Evolutionary conservation across 345 rosid genomes (phyloP).

Genomic region (Carallia pectinifolia): DNA sequence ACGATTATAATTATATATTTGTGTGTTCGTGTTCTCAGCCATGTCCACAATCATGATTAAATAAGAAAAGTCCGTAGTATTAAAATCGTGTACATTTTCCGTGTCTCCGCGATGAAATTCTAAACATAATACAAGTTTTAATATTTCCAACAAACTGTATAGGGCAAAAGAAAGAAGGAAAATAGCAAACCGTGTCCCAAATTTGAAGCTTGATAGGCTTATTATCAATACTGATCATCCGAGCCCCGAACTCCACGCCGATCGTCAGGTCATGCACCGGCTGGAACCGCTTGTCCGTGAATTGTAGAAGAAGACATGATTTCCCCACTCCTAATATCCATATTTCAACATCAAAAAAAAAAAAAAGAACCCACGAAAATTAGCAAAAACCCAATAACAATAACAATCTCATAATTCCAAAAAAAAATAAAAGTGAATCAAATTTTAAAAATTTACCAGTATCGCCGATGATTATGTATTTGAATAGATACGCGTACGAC

Average conservation of each 20-base stretch:
- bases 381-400: background rate
- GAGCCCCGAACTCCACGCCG: conserved; percentile 17
- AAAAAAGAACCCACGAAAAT: background rate
- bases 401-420: background rate
- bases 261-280: conserved; percentile 21
- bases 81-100: no score
- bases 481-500: conserved; percentile 25
- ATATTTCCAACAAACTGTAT: no score
- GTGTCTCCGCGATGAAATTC: no score
- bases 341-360: background rate
- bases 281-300: conserved; percentile 24
- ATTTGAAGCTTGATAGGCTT: conserved; percentile 15
- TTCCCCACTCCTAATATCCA: conserved; percentile 16
- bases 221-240: conserved; percentile 15
- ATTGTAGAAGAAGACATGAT: conserved; percentile 14
- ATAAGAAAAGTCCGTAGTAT: no score
- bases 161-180: background rate
- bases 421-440: background rate
- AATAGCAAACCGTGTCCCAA: conserved; percentile 18
- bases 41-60: no score
- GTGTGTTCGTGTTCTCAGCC: no score
- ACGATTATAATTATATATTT: no score
- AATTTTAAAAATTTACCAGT: conserved; percentile 4
- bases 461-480: conserved; percentile 22
- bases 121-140: no score